phyloP scores from a whole-genome alignment of 768 basidiomycete species.

The Amanita molliuscula region DNA sequence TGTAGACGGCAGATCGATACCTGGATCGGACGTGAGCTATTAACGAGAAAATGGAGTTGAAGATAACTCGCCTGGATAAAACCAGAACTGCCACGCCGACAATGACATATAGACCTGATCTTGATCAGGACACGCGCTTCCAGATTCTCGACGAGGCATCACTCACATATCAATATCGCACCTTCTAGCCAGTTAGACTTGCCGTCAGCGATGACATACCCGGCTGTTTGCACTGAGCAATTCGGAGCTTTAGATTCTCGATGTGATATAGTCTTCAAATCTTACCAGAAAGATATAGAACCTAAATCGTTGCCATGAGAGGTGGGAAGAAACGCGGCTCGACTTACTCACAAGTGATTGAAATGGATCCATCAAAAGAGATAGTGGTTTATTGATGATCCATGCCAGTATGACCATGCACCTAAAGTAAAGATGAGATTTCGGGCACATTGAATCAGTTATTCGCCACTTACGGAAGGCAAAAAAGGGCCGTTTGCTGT shows the following conservation, averaged over 20 bases:
- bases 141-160: background rate
- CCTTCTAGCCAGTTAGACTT: conserved; percentile 93
- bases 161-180: conserved; percentile 58
- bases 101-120: conserved; percentile 53
- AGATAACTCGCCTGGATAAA: conserved; percentile 34
- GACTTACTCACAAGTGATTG: conserved; percentile 43
- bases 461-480: conserved; percentile 28
- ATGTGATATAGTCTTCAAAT: background rate
- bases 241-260: background rate
- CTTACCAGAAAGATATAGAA: conserved; percentile 40
- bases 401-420: conserved; percentile 74
- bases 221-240: conserved; percentile 62
- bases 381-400: conserved; percentile 69
- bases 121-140: background rate
- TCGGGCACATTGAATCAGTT: background rate
- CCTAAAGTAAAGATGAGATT: conserved; percentile 18
- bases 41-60: background rate
- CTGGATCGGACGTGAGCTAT: background rate
- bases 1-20: background rate
- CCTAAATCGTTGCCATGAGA: conserved; percentile 12
- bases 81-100: conserved; percentile 71
- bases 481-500: conserved; percentile 54
- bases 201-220: conserved; percentile 78
- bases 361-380: conserved; percentile 81
- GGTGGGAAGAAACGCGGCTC: conserved; percentile 10